phyloP scores from a whole-genome alignment of 1,139 yeast genomes.

The Blastobotrys apis region DNA sequence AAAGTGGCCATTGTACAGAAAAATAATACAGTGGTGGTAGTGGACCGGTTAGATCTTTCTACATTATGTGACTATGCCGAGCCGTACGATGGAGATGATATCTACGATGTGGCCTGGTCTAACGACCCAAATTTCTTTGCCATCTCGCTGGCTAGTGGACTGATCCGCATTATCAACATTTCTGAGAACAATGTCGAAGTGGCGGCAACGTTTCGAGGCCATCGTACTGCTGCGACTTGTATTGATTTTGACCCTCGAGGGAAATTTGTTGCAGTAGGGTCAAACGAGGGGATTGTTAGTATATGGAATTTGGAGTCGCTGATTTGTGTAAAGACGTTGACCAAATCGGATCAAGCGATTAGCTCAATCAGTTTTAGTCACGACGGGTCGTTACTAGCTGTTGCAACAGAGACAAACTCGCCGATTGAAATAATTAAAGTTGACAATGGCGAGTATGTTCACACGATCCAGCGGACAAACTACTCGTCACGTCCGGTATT shows the following conservation, averaged over 20 bases:
- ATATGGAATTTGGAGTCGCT: slow-evolving; percentile 52
- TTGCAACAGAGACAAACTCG: slow-evolving; percentile 28
- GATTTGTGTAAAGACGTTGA: slow-evolving; percentile 43
- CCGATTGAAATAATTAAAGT: slow-evolving; percentile 31
- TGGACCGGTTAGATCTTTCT: too few species aligned
- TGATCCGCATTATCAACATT: slow-evolving; percentile 25
- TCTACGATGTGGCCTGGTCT: slow-evolving; percentile 41
- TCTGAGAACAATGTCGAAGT: slow-evolving; percentile 14
- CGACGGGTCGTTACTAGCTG: slow-evolving; percentile 36
- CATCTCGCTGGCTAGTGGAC: slow-evolving; percentile 37
- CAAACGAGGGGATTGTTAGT: slow-evolving; percentile 68
- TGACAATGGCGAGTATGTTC: slow-evolving; percentile 29
- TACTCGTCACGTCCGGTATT: slow-evolving; percentile 23
- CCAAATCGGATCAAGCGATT: slow-evolving; percentile 42
- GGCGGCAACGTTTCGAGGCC: slow-evolving; percentile 41
- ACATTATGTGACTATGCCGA: slow-evolving; percentile 19
- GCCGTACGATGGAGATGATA: slow-evolving; percentile 19
- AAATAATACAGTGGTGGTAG: slow-evolving; percentile 23
- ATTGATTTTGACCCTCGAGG: slow-evolving; percentile 59
- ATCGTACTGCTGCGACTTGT: slow-evolving; percentile 51
- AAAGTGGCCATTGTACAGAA: slow-evolving; percentile 49
- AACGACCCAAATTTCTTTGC: slow-evolving; percentile 29
- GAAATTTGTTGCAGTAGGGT: slow-evolving; percentile 51
- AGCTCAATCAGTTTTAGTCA: slow-evolving; percentile 33
- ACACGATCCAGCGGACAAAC: slow-evolving; percentile 18